Evolutionary conservation across 768 basidiomycete genomes (phyloP).

Genomic region (Cystobasidiopsis lactophilus): DNA sequence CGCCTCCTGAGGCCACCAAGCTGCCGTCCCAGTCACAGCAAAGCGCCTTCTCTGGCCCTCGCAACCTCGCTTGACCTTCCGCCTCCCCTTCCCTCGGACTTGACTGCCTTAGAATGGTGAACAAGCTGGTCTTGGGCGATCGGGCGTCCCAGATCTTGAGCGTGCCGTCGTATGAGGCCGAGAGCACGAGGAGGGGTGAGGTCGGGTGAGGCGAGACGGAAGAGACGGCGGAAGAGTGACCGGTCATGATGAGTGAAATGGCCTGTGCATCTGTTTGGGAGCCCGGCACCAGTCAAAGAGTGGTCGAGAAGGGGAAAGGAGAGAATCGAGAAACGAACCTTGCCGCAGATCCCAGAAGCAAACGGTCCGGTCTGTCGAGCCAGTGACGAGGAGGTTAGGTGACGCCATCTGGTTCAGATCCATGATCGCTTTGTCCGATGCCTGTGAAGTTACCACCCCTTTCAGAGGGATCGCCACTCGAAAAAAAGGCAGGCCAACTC

Average conservation of each 20-base stretch:
- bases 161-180: conserved; percentile 25
- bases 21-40: conserved; percentile 29
- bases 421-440: conserved; percentile 25
- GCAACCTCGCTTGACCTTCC: conserved; percentile 19
- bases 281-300: not conserved
- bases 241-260: conserved; percentile 26
- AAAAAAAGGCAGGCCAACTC: conserved; percentile 5
- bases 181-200: conserved; percentile 24
- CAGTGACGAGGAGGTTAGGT: conserved; percentile 24
- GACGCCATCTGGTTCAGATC: conserved; percentile 25
- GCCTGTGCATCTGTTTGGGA: conserved; percentile 20
- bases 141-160: conserved; percentile 30
- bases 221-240: conserved; percentile 25
- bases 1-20: conserved; percentile 27
- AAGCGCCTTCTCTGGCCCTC: conserved; percentile 23
- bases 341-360: conserved; percentile 29
- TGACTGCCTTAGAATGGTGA: conserved; percentile 23
- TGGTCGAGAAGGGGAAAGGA: not conserved
- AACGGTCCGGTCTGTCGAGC: conserved; percentile 27
- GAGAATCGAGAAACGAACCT: conserved; percentile 12
- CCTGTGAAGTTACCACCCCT: not conserved
- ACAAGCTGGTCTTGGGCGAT: conserved; percentile 27
- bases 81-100: not conserved
- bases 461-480: not conserved
- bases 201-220: conserved; percentile 26